Percentiles rank a stretch among this genome's conserved stretches.
Evolutionary conservation across 345 rosid genomes (phyloP).

Genomic region (Brassica rapa): DNA sequence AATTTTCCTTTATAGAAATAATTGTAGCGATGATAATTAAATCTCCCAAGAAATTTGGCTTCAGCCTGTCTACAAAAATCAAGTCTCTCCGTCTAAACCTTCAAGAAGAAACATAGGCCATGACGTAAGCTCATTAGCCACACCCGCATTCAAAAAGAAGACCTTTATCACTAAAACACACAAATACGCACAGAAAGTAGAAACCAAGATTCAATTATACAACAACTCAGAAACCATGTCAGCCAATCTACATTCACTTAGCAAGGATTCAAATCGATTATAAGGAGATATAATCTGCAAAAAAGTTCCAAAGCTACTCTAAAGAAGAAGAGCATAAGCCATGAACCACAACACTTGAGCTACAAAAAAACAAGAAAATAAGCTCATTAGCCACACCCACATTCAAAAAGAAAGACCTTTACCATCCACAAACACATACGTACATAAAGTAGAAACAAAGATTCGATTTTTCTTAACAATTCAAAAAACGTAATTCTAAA

Average conservation of each 20-base stretch:
- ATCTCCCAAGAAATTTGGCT: too few relatives aligned
- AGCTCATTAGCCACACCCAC: neutral
- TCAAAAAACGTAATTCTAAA: neutral
- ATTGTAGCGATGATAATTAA: too few relatives aligned
- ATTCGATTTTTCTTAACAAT: neutral
- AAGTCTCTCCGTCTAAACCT: too few relatives aligned
- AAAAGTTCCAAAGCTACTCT: too few relatives aligned
- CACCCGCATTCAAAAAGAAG: neutral
- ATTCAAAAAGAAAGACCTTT: neutral
- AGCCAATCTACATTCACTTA: too few relatives aligned
- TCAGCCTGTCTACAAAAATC: too few relatives aligned
- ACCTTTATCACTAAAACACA: neutral
- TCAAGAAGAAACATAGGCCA: neutral
- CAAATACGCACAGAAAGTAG: neutral
- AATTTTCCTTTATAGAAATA: too few relatives aligned
- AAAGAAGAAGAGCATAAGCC: too few relatives aligned
- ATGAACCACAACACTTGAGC: neutral
- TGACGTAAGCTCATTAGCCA: neutral
- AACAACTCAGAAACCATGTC: too few relatives aligned
- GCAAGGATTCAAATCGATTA: too few relatives aligned
- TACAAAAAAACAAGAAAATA: neutral
- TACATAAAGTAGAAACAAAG: neutral
- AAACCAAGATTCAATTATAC: too few relatives aligned
- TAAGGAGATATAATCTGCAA: too few relatives aligned
- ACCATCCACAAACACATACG: neutral